These are phyloP conservation scores for Filosporella fistucella DNA, from an alignment of 495 filamentous ascomycete species.

Conservation along the genomic window DNA sequence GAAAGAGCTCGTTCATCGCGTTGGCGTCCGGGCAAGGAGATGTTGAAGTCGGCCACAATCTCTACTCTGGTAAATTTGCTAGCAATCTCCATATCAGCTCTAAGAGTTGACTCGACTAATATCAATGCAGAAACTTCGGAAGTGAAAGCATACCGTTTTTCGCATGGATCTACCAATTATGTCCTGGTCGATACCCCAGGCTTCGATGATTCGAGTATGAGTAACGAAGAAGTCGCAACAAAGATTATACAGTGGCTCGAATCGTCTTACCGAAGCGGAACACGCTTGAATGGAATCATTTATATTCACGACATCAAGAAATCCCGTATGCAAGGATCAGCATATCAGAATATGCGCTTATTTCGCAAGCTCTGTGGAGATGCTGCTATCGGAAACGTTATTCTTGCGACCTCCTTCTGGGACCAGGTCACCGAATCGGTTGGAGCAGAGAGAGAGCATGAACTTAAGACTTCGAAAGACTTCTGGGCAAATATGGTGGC, in stretches of 20 bases:
- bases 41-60: constrained; percentile 2
- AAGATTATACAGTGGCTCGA: constrained; percentile 28
- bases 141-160: constrained; percentile 1
- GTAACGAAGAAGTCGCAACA: constrained; percentile 30
- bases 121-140: constrained; percentile 18
- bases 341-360: constrained; percentile 27
- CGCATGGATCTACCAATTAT: constrained; percentile 5
- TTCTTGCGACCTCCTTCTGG: constrained; percentile 21
- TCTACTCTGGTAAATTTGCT: constrained; percentile 4
- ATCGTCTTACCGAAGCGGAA: constrained; percentile 11
- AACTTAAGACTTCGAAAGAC: neutral
- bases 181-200: constrained; percentile 39
- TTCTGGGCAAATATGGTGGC: constrained; percentile 9
- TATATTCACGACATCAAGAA: constrained; percentile 34
- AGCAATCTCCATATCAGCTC: neutral
- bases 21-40: neutral
- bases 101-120: neutral
- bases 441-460: constrained; percentile 2
- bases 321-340: constrained; percentile 22
- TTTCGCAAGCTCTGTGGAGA: constrained; percentile 31
- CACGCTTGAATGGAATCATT: constrained; percentile 25
- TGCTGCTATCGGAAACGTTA: constrained; percentile 16
- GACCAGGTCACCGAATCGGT: constrained; percentile 2
- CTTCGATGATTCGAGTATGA: constrained; percentile 32
- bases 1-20: constrained; percentile 13